Percentiles rank a stretch among this genome's conserved stretches.
These are phyloP conservation scores for Apiotrichum montevideense DNA, from an alignment of 1,284 basidiomycete species.

Conservation along the genomic window DNA sequence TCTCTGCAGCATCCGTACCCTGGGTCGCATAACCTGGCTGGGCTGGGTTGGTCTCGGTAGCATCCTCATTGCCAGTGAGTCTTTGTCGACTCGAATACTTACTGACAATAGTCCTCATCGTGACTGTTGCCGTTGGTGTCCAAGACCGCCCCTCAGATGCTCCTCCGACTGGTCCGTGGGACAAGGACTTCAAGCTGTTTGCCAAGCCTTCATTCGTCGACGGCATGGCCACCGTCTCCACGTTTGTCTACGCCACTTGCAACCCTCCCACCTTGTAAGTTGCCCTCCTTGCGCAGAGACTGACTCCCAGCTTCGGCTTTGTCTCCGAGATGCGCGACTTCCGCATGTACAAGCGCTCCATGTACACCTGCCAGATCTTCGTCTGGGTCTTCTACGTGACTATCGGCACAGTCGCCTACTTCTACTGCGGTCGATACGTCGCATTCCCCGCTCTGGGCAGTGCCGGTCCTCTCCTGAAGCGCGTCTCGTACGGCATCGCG, in stretches of 20 bases:
- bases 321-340: conserved; percentile 38
- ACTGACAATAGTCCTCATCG: conserved; percentile 10
- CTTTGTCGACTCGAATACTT: too few species aligned
- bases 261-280: conserved; percentile 14
- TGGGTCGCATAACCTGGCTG: conserved; percentile 36
- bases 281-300: too few species aligned
- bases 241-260: conserved; percentile 25
- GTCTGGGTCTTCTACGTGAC: conserved; percentile 21
- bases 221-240: conserved; percentile 1
- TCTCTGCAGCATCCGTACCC: conserved; percentile 36
- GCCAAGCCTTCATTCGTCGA: conserved; percentile 22
- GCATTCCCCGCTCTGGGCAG: conserved; percentile 36
- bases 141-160: conserved; percentile 36
- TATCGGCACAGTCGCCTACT: conserved; percentile 3
- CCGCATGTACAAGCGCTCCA: conserved; percentile 19
- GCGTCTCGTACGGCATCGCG: conserved; percentile 34
- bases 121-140: conserved; percentile 36
- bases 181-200: conserved; percentile 24
- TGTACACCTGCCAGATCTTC: conserved; percentile 22
- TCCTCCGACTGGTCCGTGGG: conserved; percentile 28
- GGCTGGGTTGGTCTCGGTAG: conserved; percentile 30
- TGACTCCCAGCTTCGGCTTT: conserved; percentile 19
- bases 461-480: conserved; percentile 39
- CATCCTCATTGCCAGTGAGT: conserved; percentile 17
- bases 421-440: conserved; percentile 5